Percentiles rank a stretch among this genome's conserved stretches.
These are phyloP conservation scores for Tubosaeta sp. DNA, from an alignment of 768 basidiomycete genomes.

Conservation along the genomic window DNA sequence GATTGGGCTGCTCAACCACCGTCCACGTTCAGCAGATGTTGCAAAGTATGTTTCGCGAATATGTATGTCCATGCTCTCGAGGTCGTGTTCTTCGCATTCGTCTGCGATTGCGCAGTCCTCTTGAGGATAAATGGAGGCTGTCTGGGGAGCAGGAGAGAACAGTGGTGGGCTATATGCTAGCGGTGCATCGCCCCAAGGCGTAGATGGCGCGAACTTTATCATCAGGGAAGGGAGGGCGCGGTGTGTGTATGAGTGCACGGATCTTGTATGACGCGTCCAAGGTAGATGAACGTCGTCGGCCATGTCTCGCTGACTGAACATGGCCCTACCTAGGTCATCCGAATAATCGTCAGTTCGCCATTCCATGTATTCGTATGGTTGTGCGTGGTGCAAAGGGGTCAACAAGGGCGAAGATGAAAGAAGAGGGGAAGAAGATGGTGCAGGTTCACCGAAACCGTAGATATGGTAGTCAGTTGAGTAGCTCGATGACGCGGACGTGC, in stretches of 20 bases:
- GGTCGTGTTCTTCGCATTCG: conserved; percentile 26
- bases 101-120: conserved; percentile 18
- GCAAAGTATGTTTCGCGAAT: conserved; percentile 50
- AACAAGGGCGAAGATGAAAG: conserved; percentile 18
- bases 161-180: conserved; percentile 1
- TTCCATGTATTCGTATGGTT: conserved; percentile 2
- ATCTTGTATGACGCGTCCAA: conserved; percentile 2
- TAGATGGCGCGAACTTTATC: conserved; percentile 10
- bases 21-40: conserved; percentile 55
- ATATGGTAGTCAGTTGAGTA: background rate
- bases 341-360: conserved; percentile 1
- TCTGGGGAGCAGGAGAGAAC: background rate
- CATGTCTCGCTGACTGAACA: background rate
- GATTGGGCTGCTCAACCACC: conserved; percentile 52
- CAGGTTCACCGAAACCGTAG: background rate
- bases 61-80: conserved; percentile 31
- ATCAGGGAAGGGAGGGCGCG: conserved; percentile 18
- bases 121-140: conserved; percentile 3
- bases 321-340: background rate
- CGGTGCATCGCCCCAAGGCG: background rate
- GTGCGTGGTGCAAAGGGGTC: conserved; percentile 12
- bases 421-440: conserved; percentile 16
- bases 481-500: conserved; percentile 16
- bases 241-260: background rate
- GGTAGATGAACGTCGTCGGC: background rate